Conservation (phyloP, 139 green algal genomes). For the Chlamydomonas incerta region DNA sequence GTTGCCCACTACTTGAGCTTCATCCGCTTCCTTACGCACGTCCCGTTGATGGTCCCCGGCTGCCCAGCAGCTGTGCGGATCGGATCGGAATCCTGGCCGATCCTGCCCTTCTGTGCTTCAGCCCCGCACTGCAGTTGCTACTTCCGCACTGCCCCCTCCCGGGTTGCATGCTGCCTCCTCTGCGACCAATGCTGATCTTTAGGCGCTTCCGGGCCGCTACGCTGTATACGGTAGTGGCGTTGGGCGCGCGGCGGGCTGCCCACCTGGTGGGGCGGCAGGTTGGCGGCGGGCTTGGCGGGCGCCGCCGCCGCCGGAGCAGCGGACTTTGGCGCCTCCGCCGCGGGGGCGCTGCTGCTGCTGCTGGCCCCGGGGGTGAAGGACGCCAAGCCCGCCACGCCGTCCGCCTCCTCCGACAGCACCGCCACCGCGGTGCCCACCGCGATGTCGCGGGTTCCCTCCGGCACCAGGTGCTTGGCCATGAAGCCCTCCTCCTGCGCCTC, state of each 20-base stretch:
- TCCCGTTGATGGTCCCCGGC: too few relatives aligned
- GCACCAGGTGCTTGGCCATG: constrained; percentile 72
- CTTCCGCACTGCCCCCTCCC: too few relatives aligned
- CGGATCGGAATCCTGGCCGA: too few relatives aligned
- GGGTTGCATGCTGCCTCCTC: too few relatives aligned
- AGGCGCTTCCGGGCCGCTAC: too few relatives aligned
- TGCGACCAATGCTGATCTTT: too few relatives aligned
- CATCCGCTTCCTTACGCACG: too few relatives aligned
- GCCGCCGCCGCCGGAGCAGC: not conserved
- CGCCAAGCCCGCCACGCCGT: constrained; percentile 78
- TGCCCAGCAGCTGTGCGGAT: too few relatives aligned
- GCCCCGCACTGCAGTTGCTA: too few relatives aligned
- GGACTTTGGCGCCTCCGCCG: not conserved
- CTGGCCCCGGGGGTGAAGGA: not conserved
- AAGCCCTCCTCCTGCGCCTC: constrained; percentile 82
- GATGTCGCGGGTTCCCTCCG: constrained; percentile 69
- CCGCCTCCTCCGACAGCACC: constrained; percentile 85
- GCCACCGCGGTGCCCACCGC: constrained; percentile 69
- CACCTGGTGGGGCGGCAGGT: not conserved
- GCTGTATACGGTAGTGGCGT: too few relatives aligned
- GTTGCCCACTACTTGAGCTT: too few relatives aligned
- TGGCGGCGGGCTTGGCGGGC: not conserved
- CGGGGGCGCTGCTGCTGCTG: not conserved
- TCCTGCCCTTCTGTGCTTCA: too few relatives aligned
- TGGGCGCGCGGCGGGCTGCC: not conserved